These are phyloP conservation scores for Funneliformis caledonium DNA, from an alignment of 371 early-diverging fungal species.

Conservation along the genomic window DNA sequence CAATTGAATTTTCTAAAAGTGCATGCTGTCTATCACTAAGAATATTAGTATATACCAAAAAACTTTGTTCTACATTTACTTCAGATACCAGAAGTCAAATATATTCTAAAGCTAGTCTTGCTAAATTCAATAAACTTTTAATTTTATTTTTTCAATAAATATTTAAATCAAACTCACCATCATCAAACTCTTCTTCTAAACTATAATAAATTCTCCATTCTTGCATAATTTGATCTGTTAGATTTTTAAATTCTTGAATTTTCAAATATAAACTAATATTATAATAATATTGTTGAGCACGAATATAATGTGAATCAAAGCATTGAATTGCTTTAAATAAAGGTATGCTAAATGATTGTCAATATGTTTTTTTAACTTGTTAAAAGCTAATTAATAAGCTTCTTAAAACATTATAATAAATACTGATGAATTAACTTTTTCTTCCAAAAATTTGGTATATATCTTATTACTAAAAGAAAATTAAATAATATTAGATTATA, in stretches of 20 bases:
- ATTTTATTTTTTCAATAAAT: conserved; percentile 1
- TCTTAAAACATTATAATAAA: not conserved
- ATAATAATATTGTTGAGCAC: not conserved
- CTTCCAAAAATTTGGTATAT: not conserved
- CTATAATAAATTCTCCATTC: conserved; percentile 6
- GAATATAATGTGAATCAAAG: not conserved
- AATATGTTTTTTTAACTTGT: conserved; percentile 9
- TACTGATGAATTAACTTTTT: not conserved
- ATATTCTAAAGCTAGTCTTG: conserved; percentile 4
- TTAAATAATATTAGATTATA: not conserved
- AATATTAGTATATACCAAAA: conserved; percentile 13
- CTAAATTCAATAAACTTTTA: not conserved
- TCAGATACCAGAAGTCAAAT: conserved; percentile 20
- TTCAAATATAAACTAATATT: conserved; percentile 17
- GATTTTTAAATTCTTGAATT: not conserved
- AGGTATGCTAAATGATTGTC: not conserved
- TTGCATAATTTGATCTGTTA: not conserved
- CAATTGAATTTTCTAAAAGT: not conserved
- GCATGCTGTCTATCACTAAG: not conserved
- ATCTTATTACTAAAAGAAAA: not conserved
- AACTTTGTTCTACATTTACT: conserved; percentile 1
- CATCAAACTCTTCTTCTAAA: not conserved
- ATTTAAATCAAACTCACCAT: conserved; percentile 9
- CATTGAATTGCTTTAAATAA: conserved; percentile 13
- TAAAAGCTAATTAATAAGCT: not conserved